phyloP scores from a whole-genome alignment of 495 filamentous ascomycete species.

The Podospora pseudoanserina region DNA sequence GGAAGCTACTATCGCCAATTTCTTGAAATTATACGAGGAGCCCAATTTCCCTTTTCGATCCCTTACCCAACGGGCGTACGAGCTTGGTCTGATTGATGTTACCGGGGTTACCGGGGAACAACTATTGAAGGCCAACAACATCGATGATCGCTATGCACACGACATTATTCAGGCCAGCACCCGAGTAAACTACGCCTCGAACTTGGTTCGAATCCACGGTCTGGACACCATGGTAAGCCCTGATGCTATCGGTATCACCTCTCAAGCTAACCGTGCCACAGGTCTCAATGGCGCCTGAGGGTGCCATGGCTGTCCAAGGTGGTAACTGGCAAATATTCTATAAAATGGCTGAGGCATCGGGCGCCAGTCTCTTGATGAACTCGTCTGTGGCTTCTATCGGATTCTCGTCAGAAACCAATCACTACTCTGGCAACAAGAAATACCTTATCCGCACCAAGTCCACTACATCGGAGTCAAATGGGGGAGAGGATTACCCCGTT shows the following conservation, averaged over 20 bases:
- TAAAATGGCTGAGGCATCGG: conserved; percentile 65
- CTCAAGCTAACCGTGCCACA: neutral
- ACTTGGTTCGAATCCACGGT: conserved; percentile 79
- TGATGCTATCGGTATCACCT: neutral
- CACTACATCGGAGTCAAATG: conserved; percentile 18
- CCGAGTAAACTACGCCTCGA: conserved; percentile 93
- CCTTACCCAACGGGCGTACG: conserved; percentile 60
- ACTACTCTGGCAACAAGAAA: conserved; percentile 18
- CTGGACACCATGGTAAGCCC: conserved; percentile 72
- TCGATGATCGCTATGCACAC: conserved; percentile 62
- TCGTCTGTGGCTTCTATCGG: conserved; percentile 62
- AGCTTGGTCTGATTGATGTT: conserved; percentile 59
- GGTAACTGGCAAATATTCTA: conserved; percentile 97
- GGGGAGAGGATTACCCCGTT: conserved; percentile 30
- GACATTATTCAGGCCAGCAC: conserved; percentile 93
- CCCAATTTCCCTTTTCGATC: conserved; percentile 81
- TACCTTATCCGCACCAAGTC: conserved; percentile 50
- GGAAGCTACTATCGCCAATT: conserved; percentile 65
- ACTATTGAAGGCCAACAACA: conserved; percentile 63
- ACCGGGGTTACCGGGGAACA: conserved; percentile 69
- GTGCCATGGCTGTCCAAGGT: conserved; percentile 71
- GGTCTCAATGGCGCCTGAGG: conserved; percentile 72
- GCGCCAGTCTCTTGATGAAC: conserved; percentile 61
- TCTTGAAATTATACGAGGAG: conserved; percentile 74
- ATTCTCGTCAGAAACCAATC: conserved; percentile 40